Percentiles rank a stretch among this genome's conserved stretches.
phyloP scores from a whole-genome alignment of 805 yeast genomes.

The Scheffersomyces stipitis region DNA sequence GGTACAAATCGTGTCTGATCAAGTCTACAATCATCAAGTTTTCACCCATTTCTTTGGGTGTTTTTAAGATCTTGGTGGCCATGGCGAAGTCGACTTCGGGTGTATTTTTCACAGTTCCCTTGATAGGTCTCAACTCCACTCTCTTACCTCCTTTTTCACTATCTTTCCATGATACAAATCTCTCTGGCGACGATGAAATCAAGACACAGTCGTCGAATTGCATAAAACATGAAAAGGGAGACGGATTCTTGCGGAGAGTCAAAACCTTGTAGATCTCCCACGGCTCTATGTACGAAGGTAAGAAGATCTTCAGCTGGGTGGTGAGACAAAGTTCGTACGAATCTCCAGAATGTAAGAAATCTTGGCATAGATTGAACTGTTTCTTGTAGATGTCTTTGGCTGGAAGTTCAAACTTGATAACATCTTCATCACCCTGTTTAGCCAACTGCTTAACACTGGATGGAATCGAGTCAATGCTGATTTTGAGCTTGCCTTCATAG shows the following conservation, averaged over 20 bases:
- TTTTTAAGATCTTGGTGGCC: conserved; percentile 66
- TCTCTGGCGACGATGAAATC: conserved; percentile 90
- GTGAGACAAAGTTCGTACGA: conserved; percentile 94
- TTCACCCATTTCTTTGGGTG: conserved; percentile 94
- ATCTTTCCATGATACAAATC: conserved; percentile 79
- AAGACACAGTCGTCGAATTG: conserved; percentile 63
- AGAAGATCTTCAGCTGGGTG: conserved; percentile 59
- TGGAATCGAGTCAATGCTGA: conserved; percentile 22
- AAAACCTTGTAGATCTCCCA: conserved; percentile 83
- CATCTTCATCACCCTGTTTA: conserved; percentile 17
- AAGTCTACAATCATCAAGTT: conserved; percentile 95
- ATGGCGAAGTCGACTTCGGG: conserved; percentile 50
- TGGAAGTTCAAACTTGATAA: conserved; percentile 48
- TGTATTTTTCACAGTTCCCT: conserved; percentile 85
- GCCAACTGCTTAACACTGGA: conserved; percentile 24
- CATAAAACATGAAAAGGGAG: conserved; percentile 87
- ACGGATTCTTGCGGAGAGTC: conserved; percentile 68
- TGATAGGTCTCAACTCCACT: conserved; percentile 90
- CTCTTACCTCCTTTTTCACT: conserved; percentile 26
- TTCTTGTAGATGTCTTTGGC: conserved; percentile 50
- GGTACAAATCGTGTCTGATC: conserved; percentile 86
- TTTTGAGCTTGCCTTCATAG: conserved; percentile 2
- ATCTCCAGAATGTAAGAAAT: conserved; percentile 72
- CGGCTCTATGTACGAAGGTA: conserved; percentile 51
- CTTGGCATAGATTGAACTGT: conserved; percentile 65